A percentile compares a stretch with the other conserved stretches of the same genome.
Conservation (phyloP, 2,329 filamentous ascomycete species). For the Arthrobotrys iridis region DNA sequence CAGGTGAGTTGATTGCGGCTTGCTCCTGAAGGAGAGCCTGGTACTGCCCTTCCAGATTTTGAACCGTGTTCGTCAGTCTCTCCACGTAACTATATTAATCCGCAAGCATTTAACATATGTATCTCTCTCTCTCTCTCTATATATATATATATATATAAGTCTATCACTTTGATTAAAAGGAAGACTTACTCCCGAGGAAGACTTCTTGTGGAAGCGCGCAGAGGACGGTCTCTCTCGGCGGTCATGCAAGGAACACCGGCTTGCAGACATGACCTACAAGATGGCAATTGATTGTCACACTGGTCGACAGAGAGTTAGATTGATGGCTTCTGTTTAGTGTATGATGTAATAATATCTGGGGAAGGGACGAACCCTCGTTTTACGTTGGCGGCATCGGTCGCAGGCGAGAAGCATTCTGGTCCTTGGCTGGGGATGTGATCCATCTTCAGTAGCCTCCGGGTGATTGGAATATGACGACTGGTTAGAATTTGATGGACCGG, state of each 20-base stretch:
- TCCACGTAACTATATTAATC: slow-evolving; percentile 31
- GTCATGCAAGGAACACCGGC: slow-evolving; percentile 50
- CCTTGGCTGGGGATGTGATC: slow-evolving; percentile 1
- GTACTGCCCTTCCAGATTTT: slow-evolving; percentile 29
- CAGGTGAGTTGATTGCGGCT: neutral
- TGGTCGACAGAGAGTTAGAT: neutral
- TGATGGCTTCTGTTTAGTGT: neutral
- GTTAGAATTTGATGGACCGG: neutral
- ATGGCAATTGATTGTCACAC: slow-evolving; percentile 50
- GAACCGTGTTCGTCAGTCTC: slow-evolving; percentile 18
- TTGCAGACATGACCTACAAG: slow-evolving; percentile 39
- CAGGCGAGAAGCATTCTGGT: slow-evolving; percentile 51
- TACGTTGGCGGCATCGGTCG: slow-evolving; percentile 43
- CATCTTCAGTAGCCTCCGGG: neutral
- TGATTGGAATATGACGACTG: no score
- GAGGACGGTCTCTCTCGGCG: slow-evolving; percentile 36
- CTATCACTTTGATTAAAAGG: neutral
- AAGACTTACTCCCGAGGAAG: slow-evolving; percentile 33
- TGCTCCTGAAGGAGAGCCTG: slow-evolving; percentile 23
- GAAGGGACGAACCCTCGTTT: slow-evolving; percentile 32
- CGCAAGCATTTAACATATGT: neutral
- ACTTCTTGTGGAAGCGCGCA: slow-evolving; percentile 29
- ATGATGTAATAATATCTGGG: neutral
- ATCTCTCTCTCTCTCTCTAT: no score
- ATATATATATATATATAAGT: neutral